phyloP scores from a whole-genome alignment of 1,284 basidiomycete species.

The Cryptococcus deneoformans region DNA sequence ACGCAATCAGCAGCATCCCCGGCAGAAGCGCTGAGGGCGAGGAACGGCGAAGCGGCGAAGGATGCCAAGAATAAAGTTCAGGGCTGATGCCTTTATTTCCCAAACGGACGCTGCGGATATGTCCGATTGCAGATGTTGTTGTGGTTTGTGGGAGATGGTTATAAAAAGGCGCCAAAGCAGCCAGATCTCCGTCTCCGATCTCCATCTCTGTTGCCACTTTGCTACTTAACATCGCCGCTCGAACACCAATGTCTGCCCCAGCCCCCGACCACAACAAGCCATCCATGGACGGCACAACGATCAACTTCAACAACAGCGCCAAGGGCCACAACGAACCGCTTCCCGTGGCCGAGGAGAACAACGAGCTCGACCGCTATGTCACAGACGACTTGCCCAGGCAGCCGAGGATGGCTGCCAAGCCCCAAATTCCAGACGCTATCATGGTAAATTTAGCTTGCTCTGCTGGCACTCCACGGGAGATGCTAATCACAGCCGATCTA shows the following conservation, averaged over 20 bases:
- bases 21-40: too few species aligned
- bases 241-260: conserved; percentile 17
- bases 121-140: too few species aligned
- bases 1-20: too few species aligned
- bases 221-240: conserved; percentile 2
- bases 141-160: too few species aligned
- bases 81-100: too few species aligned
- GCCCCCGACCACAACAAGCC: conserved; percentile 11
- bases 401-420: conserved; percentile 20
- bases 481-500: background rate
- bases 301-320: conserved; percentile 20
- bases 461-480: conserved; percentile 2
- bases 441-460: background rate
- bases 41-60: too few species aligned
- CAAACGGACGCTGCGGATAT: too few species aligned
- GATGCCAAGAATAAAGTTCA: too few species aligned
- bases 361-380: conserved; percentile 43
- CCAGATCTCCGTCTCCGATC: too few species aligned
- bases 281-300: conserved; percentile 26
- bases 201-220: background rate
- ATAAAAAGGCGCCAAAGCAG: too few species aligned
- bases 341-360: conserved; percentile 12
- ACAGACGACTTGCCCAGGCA: conserved; percentile 37
- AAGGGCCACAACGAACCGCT: conserved; percentile 4
- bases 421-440: background rate